phyloP scores from a whole-genome alignment of 805 yeast species.

The Barnettozyma salicaria region DNA sequence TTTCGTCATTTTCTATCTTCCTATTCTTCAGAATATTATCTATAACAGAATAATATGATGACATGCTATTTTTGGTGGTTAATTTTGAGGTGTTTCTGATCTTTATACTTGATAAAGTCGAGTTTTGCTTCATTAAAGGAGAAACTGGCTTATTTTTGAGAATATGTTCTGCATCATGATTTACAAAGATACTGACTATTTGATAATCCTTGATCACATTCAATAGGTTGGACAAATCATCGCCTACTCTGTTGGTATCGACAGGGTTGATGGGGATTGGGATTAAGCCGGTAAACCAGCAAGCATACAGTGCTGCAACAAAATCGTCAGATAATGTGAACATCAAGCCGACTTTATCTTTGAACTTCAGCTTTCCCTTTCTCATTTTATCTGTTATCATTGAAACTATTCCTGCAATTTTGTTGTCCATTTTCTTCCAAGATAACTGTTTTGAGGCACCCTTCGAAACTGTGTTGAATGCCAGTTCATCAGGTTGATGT shows the following conservation, averaged over 20 bases:
- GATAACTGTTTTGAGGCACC: slow-evolving; percentile 48
- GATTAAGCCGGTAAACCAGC: slow-evolving; percentile 72
- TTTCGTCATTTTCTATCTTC: slow-evolving; percentile 26
- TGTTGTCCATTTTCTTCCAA: slow-evolving; percentile 79
- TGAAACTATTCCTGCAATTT: slow-evolving; percentile 68
- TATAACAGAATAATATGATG: slow-evolving; percentile 14
- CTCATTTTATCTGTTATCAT: slow-evolving; percentile 68
- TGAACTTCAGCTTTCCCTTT: slow-evolving; percentile 57
- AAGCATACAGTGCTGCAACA: slow-evolving; percentile 77
- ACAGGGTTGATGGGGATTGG: slow-evolving; percentile 75
- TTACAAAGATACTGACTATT: slow-evolving; percentile 67
- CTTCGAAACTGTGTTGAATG: slow-evolving; percentile 45
- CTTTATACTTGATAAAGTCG: slow-evolving; percentile 39
- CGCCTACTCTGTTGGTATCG: slow-evolving; percentile 58
- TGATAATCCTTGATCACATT: slow-evolving; percentile 65
- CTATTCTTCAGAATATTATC: slow-evolving; percentile 19
- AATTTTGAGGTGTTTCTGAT: slow-evolving; percentile 64
- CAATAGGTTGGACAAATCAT: slow-evolving; percentile 64
- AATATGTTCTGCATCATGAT: slow-evolving; percentile 64
- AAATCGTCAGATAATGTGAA: slow-evolving; percentile 86
- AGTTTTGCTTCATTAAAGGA: slow-evolving; percentile 45
- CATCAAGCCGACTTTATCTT: slow-evolving; percentile 73
- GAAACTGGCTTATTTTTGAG: slow-evolving; percentile 64
- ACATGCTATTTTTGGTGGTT: slow-evolving; percentile 26
- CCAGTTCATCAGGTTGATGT: slow-evolving; percentile 72